Base-by-base conservation (phyloP, 2,329 filamentous ascomycete genomes). In the Cordyceps fumosorosea region DNA sequence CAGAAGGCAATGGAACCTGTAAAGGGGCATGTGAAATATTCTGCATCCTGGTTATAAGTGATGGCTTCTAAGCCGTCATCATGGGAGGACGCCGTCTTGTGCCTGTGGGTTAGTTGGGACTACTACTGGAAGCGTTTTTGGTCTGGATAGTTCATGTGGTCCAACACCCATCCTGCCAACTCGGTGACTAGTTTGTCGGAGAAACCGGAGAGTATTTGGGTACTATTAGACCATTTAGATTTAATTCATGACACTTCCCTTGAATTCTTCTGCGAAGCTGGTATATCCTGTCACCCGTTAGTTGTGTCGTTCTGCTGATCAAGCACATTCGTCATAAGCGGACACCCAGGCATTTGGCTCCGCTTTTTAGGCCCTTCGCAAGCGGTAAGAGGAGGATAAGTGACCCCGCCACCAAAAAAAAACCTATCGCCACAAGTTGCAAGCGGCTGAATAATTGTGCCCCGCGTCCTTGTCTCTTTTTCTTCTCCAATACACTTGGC, bases 351-450 rank as follows among this genome's bases (percentile, higher is more conserved):
- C 18, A 40, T 37, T 47, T 22, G 14, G 50, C 51, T 32, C 48
- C 24, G 29, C 40, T 22, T 32, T 34, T 47, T 3, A 11, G 22
- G 10, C 50, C 12, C 32, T 44, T 57, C 60, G 60, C 40, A 62
- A 62, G 60, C 60, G 60, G 60, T 62, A 54, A 62, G 34, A 10
- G 12, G n/a, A 7, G 10, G 44, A 37, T 24, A 26, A 56, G 24
- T 56, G 47, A 62, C 62, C 67, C 68, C 66, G 66, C 68, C 67
- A 67, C 68, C 65, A 67, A 68, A 68, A 48, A 47, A 48, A 67
- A 68, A 65, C 54, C 69, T 68, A 64, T 61, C 63, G 60, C 61
- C 64, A 64, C 62, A 63, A 20, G 29, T 32, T 32, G 29, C 29
- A 4, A 37, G 20, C 55, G 16, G 22, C 24, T 67, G 65, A 67